Evolutionary conservation across 2,329 filamentous ascomycete species (phyloP), one percentile per base, ranked within the genome.

Genomic region (Paecilomyces sp.): DNA sequence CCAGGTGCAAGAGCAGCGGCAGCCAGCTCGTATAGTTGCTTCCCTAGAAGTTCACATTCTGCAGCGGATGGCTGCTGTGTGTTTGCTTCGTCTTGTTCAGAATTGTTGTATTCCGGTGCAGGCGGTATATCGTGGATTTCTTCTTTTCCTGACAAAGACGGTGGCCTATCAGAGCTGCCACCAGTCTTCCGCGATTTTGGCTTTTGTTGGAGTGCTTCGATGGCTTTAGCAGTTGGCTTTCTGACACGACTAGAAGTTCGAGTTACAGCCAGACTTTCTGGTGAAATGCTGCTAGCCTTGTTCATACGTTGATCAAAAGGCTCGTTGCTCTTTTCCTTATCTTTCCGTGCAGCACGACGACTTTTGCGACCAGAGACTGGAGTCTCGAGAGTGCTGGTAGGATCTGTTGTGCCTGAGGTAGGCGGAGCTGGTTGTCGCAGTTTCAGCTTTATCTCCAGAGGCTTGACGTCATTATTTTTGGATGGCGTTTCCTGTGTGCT

Each of bases 181-280:
- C 60, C 56, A 25, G 58, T 58, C 34, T 61, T 65, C 33, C 60
- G 62, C 53, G 56, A 57, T 55, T 58, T 60, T 56, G 58, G 61
- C 36, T 64, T 61, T 41, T 60, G 63, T 53, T 65, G 59, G 36
- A 65, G 55, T 50, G 70, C 65, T 61, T 74, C 71, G 22, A 68
- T 63, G 7, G 71, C 70, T 31, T 69, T 68, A 22, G 62, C 61
- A 3, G 70, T 72, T 18, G 69, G 69, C 54, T 71, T 71, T 52
- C 69, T 68, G 31, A 67, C 50, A 4, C 71, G 69, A 15, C 58
- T 63, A 18, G 71, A 73, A 34, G 65, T 59, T n/a, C 69, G 67
- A 24, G 61, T 58, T 30, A 60, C 61, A 7, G 65, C 67, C 22
- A 56, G 58, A 62, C 25, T 63, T 47, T 55, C 62, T 58, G 52